Evolutionary conservation across 2,329 filamentous ascomycete genomes (phyloP).

Genomic region (Fusarium sp.): DNA sequence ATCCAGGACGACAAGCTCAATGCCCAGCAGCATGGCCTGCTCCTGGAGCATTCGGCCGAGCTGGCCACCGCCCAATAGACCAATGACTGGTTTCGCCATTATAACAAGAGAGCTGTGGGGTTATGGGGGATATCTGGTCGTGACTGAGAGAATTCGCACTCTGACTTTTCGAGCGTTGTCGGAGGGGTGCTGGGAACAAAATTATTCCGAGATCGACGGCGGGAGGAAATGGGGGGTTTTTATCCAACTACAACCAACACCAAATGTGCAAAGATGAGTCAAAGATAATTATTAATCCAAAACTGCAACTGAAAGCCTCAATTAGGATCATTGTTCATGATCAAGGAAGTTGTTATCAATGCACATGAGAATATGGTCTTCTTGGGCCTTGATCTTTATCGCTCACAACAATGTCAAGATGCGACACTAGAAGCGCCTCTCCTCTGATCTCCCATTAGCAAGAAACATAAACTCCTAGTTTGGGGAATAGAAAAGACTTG

Average conservation of each 20-base stretch:
- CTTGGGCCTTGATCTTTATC: neutral
- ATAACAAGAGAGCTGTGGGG: neutral
- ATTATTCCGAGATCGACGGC: neutral
- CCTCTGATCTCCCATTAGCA: neutral
- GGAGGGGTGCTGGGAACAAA: neutral
- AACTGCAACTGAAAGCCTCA: neutral
- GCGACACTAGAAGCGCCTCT: neutral
- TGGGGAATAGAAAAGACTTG: neutral
- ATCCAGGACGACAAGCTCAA: constrained; percentile 82
- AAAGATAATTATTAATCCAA: neutral
- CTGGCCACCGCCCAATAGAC: constrained; percentile 70
- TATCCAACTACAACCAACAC: neutral
- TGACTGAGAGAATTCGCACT: constrained; percentile 1
- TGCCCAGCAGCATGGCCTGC: constrained; percentile 76
- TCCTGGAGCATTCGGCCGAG: constrained; percentile 94
- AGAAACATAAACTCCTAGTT: neutral
- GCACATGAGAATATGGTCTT: neutral
- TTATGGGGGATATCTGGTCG: neutral
- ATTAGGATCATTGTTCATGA: neutral
- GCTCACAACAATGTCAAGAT: neutral
- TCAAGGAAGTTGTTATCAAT: neutral
- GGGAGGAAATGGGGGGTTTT: neutral
- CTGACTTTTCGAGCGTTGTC: neutral
- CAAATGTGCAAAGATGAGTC: constrained; percentile 1
- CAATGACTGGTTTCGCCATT: constrained; percentile 46